Conservation (phyloP, 2,329 filamentous ascomycete species). For the Magnaporthiopsis poae region DNA sequence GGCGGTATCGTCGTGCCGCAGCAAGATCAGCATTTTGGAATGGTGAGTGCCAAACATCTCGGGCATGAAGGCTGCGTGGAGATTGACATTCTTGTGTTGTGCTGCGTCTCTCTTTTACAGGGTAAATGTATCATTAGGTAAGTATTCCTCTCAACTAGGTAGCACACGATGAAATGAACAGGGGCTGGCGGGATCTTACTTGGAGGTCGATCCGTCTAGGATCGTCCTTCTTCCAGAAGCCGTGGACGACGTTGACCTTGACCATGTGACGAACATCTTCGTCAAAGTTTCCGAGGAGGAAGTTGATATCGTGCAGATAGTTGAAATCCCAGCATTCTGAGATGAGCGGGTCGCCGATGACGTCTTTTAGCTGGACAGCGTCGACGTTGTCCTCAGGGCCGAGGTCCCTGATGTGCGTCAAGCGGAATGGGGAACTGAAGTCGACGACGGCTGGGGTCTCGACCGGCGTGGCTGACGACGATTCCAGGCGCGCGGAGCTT, state of each 20-base stretch:
- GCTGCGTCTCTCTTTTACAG: conserved; percentile 46
- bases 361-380: conserved; percentile 53
- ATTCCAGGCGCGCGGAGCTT: background rate
- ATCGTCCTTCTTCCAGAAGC: conserved; percentile 60
- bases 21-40: conserved; percentile 76
- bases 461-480: background rate
- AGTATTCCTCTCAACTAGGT: background rate
- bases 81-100: conserved; percentile 55
- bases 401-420: conserved; percentile 60
- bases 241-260: conserved; percentile 47
- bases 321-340: conserved; percentile 64
- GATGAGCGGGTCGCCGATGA: conserved; percentile 67
- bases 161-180: background rate
- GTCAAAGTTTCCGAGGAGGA: conserved; percentile 46
- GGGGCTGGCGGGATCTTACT: conserved; percentile 28
- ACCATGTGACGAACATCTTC: conserved; percentile 37
- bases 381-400: conserved; percentile 51
- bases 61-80: conserved; percentile 68
- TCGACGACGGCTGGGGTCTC: background rate
- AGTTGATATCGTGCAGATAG: conserved; percentile 51
- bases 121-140: background rate
- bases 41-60: conserved; percentile 81
- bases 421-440: conserved; percentile 56
- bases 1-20: conserved; percentile 65
- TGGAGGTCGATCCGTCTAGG: conserved; percentile 44